phyloP scores from a whole-genome alignment of 2,329 filamentous ascomycete species.

The Colletotrichum liriopes region DNA sequence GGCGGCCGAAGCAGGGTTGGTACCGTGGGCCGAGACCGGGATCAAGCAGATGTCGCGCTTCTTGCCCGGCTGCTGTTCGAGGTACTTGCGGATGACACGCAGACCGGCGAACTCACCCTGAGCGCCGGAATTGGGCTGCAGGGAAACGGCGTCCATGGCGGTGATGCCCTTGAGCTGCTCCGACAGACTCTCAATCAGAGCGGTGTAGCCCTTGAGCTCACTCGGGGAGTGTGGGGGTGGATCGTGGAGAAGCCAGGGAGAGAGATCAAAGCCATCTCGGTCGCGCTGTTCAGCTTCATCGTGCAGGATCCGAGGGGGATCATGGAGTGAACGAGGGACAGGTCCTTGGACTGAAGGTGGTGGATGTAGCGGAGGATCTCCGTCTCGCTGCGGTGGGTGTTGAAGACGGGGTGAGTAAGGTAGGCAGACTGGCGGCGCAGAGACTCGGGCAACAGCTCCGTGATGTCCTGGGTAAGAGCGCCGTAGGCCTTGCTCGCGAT shows the following conservation, averaged over 20 bases:
- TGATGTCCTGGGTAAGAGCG: conserved; percentile 54
- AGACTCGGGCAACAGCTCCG: conserved; percentile 64
- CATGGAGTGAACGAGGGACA: conserved; percentile 97
- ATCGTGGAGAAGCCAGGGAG: conserved; percentile 82
- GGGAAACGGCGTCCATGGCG: conserved; percentile 88
- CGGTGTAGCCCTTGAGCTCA: conserved; percentile 77
- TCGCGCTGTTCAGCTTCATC: conserved; percentile 97
- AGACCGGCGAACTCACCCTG: conserved; percentile 96
- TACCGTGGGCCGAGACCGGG: conserved; percentile 94
- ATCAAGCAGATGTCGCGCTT: conserved; percentile 94
- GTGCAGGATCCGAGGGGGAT: conserved; percentile 97
- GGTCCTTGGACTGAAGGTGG: conserved; percentile 92
- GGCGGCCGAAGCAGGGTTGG: conserved; percentile 93
- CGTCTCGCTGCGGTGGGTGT: conserved; percentile 94
- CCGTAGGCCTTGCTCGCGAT: conserved; percentile 58
- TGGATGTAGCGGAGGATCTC: conserved; percentile 95
- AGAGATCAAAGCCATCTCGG: conserved; percentile 91
- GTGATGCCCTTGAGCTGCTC: conserved; percentile 86
- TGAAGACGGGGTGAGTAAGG: conserved; percentile 94
- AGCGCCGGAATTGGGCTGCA: conserved; percentile 96
- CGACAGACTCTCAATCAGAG: conserved; percentile 81
- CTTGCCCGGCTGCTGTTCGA: conserved; percentile 76
- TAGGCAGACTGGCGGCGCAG: conserved; percentile 82
- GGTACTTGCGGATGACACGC: conserved; percentile 88
- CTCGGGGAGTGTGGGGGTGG: conserved; percentile 83